Base-by-base conservation (phyloP, 768 basidiomycete species). In the Amanita thiersii region DNA sequence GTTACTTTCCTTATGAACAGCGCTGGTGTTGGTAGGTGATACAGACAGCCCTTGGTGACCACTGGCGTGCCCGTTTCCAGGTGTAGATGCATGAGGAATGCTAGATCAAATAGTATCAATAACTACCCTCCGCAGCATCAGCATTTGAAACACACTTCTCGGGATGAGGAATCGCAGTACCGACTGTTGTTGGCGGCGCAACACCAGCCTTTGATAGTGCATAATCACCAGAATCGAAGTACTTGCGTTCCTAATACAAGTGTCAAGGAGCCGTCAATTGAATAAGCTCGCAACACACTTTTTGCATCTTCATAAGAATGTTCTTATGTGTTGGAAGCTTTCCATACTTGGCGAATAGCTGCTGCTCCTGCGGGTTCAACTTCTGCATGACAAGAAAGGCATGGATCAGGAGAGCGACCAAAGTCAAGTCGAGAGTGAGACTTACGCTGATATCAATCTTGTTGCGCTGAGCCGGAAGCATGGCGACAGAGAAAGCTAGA, bases 211-310 rank as follows among this genome's bases (percentile, higher is more conserved):
- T 97, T 38, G 90, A 91, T 50, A 99, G 71, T 21, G 93, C 93
- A 56, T 98, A 98, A 61, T 99, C 96, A 44, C 96, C 96, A 43
- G 94, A 98, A 65, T 98, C 96, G 61, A 99, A 99, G 68, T 91
- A 99, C 65, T 98, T 98, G 55, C 96, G 87, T 57, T 99, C 94
- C 93, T 97, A 52, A 24, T 43, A 14, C 18, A 26, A 3, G 19
- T 17, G 12, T 37, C 14, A 43, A 34, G 8, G n/a, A n/a, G n/a
- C 29, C 9, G 29, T 30, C 29, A 30, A 14, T 30, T 30, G 9
- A 30, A 30, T 14, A 14, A 14, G 12, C 8, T 7, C 8, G 17
- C 9, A 26, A 56, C 71, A 37, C 33, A 88, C 93, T 81, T 90
- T 94, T 64, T 92, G 89, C 84, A 96, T 91, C 70, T 91, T 92